Evolutionary conservation across 805 yeast species (phyloP), one percentile per base, ranked within the genome.

Genomic region (Starmerella ratchasimensis): DNA sequence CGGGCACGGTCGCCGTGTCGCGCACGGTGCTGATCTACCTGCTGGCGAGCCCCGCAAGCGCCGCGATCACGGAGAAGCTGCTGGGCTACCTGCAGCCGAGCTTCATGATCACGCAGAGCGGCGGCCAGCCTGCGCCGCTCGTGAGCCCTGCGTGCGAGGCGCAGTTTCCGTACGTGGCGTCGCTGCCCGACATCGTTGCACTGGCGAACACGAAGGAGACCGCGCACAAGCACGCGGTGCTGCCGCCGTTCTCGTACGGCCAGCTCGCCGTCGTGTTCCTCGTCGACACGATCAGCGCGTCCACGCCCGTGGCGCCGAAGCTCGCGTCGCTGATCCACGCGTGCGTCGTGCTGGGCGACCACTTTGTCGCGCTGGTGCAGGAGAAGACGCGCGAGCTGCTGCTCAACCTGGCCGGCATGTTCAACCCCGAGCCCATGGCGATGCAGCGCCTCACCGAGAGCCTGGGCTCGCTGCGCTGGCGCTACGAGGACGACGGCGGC

Each of bases 181-280:
- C 83, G 50, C 61, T 84, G 15, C 65, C 76, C 58, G 63, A 63
- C 15, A 58, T 65, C 5, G 55, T 80, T n/a, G 67, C 73, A 10
- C 28, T 45, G n/a, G 63, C 71, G 18, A 69, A 75, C 50, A 88
- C 77, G 22, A 32, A 33, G 2, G 44, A 36, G 9, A 33, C 39
- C 11, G 36, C 22, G 4, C 5, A 29, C 6, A 39, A 38, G 20
- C 31, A 26, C 24, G n/a, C 18, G 7, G 33, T 30, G 3, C 28
- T 51, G 3, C 74, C 86, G 0, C 73, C 84, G 1, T 80, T 90
- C 46, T 84, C 96, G 0, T 63, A 75, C 36, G 90, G 95, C 3
- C 97, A 90, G 52, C 57, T 90, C 24, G 83, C 95, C 0, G 68
- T 82, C 56, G 76, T 90, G 0, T 77, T 86, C 46, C 59, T 90